These are phyloP conservation scores for Chlamydomonas sphaeroides DNA, from an alignment of 139 green algal genomes.

Conservation along the genomic window DNA sequence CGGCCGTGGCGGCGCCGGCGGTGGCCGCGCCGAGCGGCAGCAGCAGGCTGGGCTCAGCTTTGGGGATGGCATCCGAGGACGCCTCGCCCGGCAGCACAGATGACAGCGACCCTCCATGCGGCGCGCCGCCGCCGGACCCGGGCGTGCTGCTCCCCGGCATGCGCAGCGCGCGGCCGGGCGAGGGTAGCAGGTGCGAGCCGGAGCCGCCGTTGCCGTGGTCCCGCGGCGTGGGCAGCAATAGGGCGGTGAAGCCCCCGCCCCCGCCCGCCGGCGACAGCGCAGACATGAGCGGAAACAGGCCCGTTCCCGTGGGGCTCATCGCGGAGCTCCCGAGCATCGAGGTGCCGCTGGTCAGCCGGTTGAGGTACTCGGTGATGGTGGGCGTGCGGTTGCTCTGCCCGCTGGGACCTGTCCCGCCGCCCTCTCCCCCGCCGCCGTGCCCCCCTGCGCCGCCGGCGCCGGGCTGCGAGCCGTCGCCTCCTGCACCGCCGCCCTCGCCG, in stretches of 20 bases:
- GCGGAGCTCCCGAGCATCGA: background rate
- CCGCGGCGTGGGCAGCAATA: conserved; percentile 28
- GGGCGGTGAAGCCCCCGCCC: conserved; percentile 22
- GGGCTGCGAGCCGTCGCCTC: background rate
- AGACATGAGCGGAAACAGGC: conserved; percentile 3
- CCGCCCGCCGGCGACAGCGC: conserved; percentile 19
- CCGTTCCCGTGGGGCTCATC: conserved; percentile 11
- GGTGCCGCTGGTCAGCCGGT: conserved; percentile 5
- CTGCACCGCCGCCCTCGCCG: background rate
- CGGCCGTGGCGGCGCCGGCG: background rate
- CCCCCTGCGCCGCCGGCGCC: background rate
- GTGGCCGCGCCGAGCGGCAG: background rate
- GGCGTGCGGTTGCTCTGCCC: background rate
- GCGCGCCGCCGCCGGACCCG: too few relatives aligned
- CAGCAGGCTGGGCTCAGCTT: too few relatives aligned
- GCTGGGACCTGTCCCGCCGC: too few relatives aligned
- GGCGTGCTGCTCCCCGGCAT: too few relatives aligned
- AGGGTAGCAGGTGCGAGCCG: background rate
- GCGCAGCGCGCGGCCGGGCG: too few relatives aligned
- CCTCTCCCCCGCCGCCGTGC: background rate
- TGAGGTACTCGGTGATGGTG: conserved; percentile 8
- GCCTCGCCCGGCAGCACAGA: too few relatives aligned
- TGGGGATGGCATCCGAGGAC: too few relatives aligned
- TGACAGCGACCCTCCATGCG: too few relatives aligned
- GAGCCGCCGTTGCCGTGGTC: background rate